Conservation (phyloP, 192 early-diverging fungal genomes). For the Borealophlyctis nickersoniae region DNA sequence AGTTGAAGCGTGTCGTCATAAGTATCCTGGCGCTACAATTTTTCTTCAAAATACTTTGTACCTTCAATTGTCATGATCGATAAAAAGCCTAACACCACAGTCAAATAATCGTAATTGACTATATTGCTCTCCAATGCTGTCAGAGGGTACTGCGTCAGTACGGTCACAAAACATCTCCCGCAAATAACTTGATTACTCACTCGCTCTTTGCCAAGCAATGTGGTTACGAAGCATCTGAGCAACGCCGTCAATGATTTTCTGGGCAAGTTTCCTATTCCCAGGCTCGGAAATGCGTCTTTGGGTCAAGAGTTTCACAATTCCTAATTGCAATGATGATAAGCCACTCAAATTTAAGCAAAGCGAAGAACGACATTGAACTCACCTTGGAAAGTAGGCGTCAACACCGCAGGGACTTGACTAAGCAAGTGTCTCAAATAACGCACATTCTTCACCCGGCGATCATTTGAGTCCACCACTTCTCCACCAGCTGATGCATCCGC, state of each 20-base stretch:
- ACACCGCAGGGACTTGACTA: slow-evolving; percentile 59
- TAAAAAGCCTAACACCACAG: slow-evolving; percentile 48
- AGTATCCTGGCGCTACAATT: too few species aligned
- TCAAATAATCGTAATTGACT: slow-evolving; percentile 56
- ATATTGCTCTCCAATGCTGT: not conserved
- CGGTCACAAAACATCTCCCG: not conserved
- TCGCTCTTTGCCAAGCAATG: slow-evolving; percentile 36
- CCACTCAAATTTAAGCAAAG: not conserved
- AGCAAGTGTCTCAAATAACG: slow-evolving; percentile 63
- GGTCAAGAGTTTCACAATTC: slow-evolving; percentile 58
- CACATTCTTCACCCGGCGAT: slow-evolving; percentile 65
- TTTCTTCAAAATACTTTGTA: too few species aligned
- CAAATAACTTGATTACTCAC: not conserved
- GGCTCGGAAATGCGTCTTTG: slow-evolving; percentile 51
- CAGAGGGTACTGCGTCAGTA: too few species aligned
- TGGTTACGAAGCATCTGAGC: slow-evolving; percentile 51
- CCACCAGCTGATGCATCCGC: slow-evolving; percentile 2
- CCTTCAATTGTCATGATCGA: slow-evolving; percentile 60
- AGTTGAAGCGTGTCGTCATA: too few species aligned
- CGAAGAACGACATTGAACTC: not conserved
- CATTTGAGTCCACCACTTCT: slow-evolving; percentile 41
- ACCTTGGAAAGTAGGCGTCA: slow-evolving; percentile 67
- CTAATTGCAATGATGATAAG: slow-evolving; percentile 27
- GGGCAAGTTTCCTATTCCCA: slow-evolving; percentile 45
- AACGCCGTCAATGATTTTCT: slow-evolving; percentile 59